phyloP scores from a whole-genome alignment of 305 asterid genomes.

The Andrographis paniculata region DNA sequence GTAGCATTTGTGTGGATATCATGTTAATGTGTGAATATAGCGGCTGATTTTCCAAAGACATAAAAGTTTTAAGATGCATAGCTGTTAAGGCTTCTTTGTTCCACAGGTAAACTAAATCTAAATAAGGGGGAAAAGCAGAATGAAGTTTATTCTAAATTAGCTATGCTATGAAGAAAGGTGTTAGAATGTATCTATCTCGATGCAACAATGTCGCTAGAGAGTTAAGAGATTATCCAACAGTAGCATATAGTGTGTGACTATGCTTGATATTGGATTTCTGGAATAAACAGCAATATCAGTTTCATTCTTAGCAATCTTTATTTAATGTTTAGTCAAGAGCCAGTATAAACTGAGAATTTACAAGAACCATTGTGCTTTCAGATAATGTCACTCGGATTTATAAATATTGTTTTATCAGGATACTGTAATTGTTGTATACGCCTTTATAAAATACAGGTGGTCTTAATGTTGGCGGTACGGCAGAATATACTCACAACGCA shows the following conservation, averaged over 20 bases:
- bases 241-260: conserved; percentile 1
- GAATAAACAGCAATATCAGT: neutral
- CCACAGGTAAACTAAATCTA: no score
- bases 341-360: no score
- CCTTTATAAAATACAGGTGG: conserved; percentile 3
- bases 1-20: no score
- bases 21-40: no score
- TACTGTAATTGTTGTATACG: neutral
- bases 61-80: no score
- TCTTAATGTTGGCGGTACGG: conserved; percentile 20
- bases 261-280: neutral
- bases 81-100: no score
- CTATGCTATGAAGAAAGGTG: neutral
- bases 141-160: neutral
- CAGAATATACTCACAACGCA: conserved; percentile 53
- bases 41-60: no score
- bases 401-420: neutral
- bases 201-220: neutral
- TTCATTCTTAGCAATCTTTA: neutral
- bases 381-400: no score
- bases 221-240: neutral
- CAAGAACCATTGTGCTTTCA: no score
- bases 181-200: neutral
- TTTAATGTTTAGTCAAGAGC: no score
- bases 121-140: no score